Evolutionary conservation across 768 basidiomycete species (phyloP).

Genomic region (Russula virescens): DNA sequence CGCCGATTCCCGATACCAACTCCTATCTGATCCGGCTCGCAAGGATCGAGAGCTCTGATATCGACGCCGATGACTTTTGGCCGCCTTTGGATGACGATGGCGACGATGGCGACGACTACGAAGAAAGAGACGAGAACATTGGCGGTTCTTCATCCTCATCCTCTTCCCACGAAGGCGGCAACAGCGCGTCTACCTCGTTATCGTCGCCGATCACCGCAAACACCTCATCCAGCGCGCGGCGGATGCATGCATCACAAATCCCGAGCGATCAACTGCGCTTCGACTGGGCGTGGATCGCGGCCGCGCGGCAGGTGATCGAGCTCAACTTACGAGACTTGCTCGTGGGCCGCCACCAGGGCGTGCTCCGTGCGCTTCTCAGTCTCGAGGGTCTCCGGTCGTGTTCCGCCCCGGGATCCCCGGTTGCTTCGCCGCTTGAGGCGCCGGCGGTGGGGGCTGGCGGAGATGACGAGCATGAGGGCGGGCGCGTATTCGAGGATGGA

Average conservation of each 20-base stretch:
- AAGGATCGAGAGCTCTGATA: background rate
- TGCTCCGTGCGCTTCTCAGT: constrained; percentile 27
- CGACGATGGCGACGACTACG: background rate
- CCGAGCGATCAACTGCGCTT: constrained; percentile 31
- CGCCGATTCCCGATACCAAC: constrained; percentile 7
- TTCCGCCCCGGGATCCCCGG: constrained; percentile 27
- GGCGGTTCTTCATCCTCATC: background rate
- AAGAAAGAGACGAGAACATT: background rate
- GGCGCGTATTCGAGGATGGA: constrained; percentile 21
- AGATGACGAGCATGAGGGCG: background rate
- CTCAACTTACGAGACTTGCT: constrained; percentile 43
- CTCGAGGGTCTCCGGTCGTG: constrained; percentile 29
- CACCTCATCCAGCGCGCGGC: constrained; percentile 23
- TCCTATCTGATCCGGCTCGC: background rate
- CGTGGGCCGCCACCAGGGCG: constrained; percentile 23
- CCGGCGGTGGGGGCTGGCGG: background rate
- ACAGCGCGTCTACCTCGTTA: background rate
- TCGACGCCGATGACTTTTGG: background rate
- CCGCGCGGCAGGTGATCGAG: constrained; percentile 47
- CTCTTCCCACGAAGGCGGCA: background rate
- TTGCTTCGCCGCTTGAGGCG: background rate
- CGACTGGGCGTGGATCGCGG: constrained; percentile 49
- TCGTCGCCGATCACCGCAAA: no score
- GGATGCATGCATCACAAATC: constrained; percentile 30
- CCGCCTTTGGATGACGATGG: background rate